Base-by-base conservation (phyloP, 2,329 filamentous ascomycete species). In the Aspergillus sp. region DNA sequence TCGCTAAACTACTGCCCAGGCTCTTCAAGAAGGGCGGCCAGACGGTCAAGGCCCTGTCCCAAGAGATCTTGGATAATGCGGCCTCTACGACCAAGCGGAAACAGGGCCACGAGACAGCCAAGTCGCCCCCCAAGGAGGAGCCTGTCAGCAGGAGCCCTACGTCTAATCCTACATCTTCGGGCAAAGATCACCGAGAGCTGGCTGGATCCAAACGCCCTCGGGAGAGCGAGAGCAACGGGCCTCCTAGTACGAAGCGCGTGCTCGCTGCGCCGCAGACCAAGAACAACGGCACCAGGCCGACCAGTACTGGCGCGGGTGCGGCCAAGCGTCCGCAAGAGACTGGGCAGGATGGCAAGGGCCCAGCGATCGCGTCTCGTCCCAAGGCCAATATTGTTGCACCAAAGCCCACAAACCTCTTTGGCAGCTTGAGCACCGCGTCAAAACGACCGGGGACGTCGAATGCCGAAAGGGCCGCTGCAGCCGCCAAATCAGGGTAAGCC, bases 1-100 rank as follows among this genome's bases (percentile, higher is more conserved):
- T 78, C 17, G 64, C 65, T 33, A 79, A 77, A 47, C 61, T 77
- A 11, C 55, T 79, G 11, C 64, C 66, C 2, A 65, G 69, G 15
- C 70, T 76, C 41, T 60, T 69, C 32, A 80, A 77, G 53, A 71
- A 71, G 41, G 74, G 73, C 15, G 70, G 71, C 41, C 67, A 67
- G n/a, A 61, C 67, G 29, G 69, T 69, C 30, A 74, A 75, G 45
- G 61, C 60, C 11, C 62, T 74, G 20, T 69, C 72, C 3, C 69
- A 75, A 43, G 64, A 65, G 42, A 69, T 80, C 26, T 47, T 74
- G 28, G 62, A 66, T 15, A 69, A 68, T 47, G 66, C 65, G 34
- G 53, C 54, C 25, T 53, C 55, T 20, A 60, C 55, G 12, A 63
- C 62, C 4, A 67, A 66, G 43, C 56, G 61, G 31, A 67, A 67